Evolutionary conservation across 257 asterid genomes (phyloP), one percentile per base, ranked within the genome.

Genomic region (Fraxinus excelsior): DNA sequence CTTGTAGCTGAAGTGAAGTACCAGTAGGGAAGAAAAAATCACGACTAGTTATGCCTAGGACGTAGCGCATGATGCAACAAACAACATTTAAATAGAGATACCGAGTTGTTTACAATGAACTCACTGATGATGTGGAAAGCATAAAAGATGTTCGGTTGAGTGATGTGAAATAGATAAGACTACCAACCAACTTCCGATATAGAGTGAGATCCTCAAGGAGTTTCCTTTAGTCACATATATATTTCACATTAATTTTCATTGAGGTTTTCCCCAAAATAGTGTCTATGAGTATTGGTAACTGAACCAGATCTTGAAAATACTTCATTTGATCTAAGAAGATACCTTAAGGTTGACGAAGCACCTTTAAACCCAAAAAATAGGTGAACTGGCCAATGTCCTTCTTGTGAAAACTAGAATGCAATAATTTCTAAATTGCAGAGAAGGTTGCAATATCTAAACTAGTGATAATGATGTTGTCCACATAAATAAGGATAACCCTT

Each of bases 391-490:
- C 60, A 1, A 76, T 28, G 16, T 69, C 76, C 40, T 77, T 76
- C 80, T 69, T 53, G 7, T 76, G 14, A 2, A 67, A 67, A 4
- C 25, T 49, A 2, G 19, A 28, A 9, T 19, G n/a, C 0, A 76
- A 23, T 28, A 66, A 58, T 3, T 76, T 23, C 25, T 67, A 31
- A 3, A 76, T 25, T 8, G 68, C 7, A 0, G 31, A 46, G 1
- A 66, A 46, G 0, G 53, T 16, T 1, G 2, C 25, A 7, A 18
- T 3, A 67, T 76, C 35, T 25, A 19, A 29, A 7, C 74, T 25
- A 1, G 68, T 46, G 32, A 76, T 76, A 1, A 76, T 7, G 9
- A 76, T 38, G 7, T 44, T 53, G 10, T 76, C 80, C 0, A 76
- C 68, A 76, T 66, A 65, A 16, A 44, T 10, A 2, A 76, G 21